Conservation (phyloP, 805 yeast genomes). For the Candida morakotiae region DNA sequence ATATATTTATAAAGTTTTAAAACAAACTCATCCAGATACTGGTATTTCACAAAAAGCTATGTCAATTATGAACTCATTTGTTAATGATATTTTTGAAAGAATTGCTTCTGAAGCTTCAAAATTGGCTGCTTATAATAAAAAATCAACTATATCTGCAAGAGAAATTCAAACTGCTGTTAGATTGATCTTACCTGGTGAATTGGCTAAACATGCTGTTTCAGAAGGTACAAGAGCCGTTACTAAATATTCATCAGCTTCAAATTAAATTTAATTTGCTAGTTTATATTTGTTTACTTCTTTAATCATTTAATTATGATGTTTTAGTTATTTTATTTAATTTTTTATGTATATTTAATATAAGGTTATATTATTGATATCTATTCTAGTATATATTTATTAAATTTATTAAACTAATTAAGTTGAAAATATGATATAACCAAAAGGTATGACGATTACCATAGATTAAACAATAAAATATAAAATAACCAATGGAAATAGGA, state of each 20-base stretch:
- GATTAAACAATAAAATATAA: conserved; percentile 56
- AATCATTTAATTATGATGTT: conserved; percentile 5
- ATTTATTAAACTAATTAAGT: conserved; percentile 52
- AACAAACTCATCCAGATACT: conserved; percentile 99
- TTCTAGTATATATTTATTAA: not conserved
- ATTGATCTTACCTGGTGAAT: conserved; percentile 96
- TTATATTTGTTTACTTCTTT: conserved; percentile 6
- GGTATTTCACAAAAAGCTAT: conserved; percentile 99
- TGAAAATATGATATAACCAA: conserved; percentile 77
- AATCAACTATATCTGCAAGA: conserved; percentile 96
- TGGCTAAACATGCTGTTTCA: conserved; percentile 97
- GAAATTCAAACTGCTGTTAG: conserved; percentile 98
- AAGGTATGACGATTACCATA: conserved; percentile 82
- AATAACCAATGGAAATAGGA: conserved; percentile 30
- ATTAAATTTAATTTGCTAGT: conserved; percentile 14
- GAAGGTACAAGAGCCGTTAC: conserved; percentile 99
- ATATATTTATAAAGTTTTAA: conserved; percentile 96
- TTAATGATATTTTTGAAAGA: conserved; percentile 97
- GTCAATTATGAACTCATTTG: conserved; percentile 98
- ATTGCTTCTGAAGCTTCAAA: conserved; percentile 97
- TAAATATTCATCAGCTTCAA: conserved; percentile 76
- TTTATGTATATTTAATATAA: conserved; percentile 7
- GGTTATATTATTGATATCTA: conserved; percentile 3
- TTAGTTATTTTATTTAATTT: conserved; percentile 7
- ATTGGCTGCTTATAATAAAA: conserved; percentile 98